Evolutionary conservation across 129 eudicot species (phyloP).

Genomic region (Artemisia annua): DNA sequence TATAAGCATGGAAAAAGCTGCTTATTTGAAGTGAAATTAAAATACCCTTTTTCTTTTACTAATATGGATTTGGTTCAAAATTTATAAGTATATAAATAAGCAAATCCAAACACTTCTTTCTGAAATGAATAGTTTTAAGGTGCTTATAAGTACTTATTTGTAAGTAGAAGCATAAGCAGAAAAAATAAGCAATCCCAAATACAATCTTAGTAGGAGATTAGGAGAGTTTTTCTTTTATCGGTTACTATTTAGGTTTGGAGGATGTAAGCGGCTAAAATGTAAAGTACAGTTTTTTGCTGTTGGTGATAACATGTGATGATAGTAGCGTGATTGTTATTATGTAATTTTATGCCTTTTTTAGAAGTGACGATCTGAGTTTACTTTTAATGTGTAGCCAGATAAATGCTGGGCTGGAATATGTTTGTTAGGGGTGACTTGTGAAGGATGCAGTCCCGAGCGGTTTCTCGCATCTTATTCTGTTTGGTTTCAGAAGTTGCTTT

Average conservation of each 20-base stretch:
- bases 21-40: no score
- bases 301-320: background rate
- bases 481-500: conserved; percentile 72
- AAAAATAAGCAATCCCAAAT: no score
- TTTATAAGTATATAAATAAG: no score
- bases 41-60: no score
- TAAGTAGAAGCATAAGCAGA: no score
- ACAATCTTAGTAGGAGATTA: no score
- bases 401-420: conserved; percentile 93
- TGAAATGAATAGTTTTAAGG: no score
- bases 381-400: conserved; percentile 67
- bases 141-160: no score
- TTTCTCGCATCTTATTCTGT: conserved; percentile 67
- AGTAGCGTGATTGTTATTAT: conserved; percentile 4
- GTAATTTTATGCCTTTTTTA: conserved; percentile 2
- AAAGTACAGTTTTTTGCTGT: background rate
- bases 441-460: conserved; percentile 79
- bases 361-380: conserved; percentile 17
- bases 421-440: conserved; percentile 82
- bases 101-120: no score
- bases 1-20: no score
- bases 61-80: no score
- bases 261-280: conserved; percentile 6
- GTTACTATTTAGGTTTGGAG: background rate
- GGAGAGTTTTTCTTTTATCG: background rate